Conservation (phyloP, 345 rosid species). For the Melastoma malabathricum region DNA sequence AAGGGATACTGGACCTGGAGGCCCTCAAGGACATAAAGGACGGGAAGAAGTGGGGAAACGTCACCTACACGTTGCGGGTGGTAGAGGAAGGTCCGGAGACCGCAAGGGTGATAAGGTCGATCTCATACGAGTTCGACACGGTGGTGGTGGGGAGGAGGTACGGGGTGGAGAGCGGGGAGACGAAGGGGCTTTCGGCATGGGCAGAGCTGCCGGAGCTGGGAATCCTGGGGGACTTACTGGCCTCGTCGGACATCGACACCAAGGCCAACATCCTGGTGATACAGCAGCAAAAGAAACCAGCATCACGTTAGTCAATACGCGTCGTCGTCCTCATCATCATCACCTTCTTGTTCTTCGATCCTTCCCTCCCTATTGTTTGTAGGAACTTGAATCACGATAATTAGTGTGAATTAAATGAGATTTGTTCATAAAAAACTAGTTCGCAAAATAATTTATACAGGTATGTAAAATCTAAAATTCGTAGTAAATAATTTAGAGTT, state of each 20-base stretch:
- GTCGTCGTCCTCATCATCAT: no score
- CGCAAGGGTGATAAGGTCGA: slow-evolving; percentile 7
- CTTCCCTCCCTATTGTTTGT: no score
- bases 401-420: no score
- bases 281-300: not conserved
- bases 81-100: slow-evolving; percentile 8
- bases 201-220: not conserved
- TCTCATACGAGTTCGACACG: not conserved
- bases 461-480: no score
- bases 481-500: no score
- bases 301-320: no score
- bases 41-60: not conserved
- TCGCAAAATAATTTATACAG: no score
- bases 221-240: slow-evolving; percentile 4
- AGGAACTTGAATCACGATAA: no score
- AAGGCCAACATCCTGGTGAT: not conserved
- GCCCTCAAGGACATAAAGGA: not conserved
- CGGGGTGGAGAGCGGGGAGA: slow-evolving; percentile 3
- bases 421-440: no score
- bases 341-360: no score
- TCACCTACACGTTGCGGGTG: slow-evolving; percentile 1
- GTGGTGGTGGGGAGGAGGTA: slow-evolving; percentile 4
- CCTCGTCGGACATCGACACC: slow-evolving; percentile 1
- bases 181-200: slow-evolving; percentile 1
- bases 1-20: slow-evolving; percentile 3